Evolutionary conservation across 306 rosid species (phyloP).

Genomic region (Neltuma alba): DNA sequence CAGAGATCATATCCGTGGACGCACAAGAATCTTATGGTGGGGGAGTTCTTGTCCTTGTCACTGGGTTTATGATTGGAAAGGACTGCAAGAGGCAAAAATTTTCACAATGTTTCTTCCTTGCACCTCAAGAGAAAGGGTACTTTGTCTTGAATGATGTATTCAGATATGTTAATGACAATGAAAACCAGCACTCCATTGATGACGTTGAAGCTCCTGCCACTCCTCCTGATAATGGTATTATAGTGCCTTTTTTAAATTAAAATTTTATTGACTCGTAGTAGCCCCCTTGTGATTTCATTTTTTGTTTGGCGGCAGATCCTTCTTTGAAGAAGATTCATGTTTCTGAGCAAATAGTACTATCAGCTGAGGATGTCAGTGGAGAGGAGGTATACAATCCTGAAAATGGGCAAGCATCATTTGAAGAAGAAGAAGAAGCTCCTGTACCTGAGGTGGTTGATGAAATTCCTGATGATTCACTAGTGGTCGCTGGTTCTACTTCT

Average conservation of each 20-base stretch:
- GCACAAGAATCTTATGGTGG: conserved; percentile 77
- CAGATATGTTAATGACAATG: conserved; percentile 74
- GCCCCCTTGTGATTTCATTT: not conserved
- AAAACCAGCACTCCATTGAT: conserved; percentile 35
- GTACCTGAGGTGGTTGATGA: conserved; percentile 65
- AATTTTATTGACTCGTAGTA: not conserved
- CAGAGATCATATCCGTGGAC: conserved; percentile 73
- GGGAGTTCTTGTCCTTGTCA: conserved; percentile 86
- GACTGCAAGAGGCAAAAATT: conserved; percentile 63
- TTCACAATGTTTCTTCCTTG: conserved; percentile 87
- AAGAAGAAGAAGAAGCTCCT: conserved; percentile 59
- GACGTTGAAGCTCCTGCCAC: conserved; percentile 42
- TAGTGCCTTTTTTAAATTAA: not conserved
- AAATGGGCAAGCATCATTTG: conserved; percentile 46
- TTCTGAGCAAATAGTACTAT: conserved; percentile 41
- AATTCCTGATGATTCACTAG: conserved; percentile 55
- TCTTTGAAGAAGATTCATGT: conserved; percentile 42
- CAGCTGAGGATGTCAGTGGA: conserved; percentile 40
- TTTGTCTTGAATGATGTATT: conserved; percentile 86
- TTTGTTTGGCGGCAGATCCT: conserved; percentile 45
- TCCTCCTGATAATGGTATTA: conserved; percentile 54
- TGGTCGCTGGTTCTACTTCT: conserved; percentile 52
- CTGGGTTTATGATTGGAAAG: conserved; percentile 75
- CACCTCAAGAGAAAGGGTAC: conserved; percentile 92
- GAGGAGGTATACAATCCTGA: conserved; percentile 54